Conservation (phyloP, 306 rosid species). For the Sechiopsis laciniata region DNA sequence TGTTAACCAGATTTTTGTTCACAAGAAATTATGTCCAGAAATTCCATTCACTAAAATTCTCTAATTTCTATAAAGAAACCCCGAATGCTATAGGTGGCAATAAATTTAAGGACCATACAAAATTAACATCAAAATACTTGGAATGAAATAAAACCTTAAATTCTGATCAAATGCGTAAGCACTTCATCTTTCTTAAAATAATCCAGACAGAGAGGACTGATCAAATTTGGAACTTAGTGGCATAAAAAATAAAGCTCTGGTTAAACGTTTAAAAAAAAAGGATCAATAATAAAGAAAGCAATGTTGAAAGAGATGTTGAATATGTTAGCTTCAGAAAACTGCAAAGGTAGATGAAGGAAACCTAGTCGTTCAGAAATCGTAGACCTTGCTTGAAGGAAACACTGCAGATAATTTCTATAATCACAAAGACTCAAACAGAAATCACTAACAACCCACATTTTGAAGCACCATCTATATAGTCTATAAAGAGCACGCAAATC, state of each 20-base stretch:
- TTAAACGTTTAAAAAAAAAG: no score
- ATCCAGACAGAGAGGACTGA: not conserved
- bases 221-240: not conserved
- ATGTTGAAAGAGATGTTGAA: not conserved
- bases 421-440: not conserved
- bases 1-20: not conserved
- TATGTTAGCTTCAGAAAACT: not conserved
- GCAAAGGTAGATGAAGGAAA: not conserved
- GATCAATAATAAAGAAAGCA: no score
- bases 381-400: not conserved
- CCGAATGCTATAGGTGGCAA: not conserved
- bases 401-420: constrained; percentile 1
- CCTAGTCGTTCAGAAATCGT: not conserved
- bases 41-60: not conserved
- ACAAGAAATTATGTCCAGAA: not conserved
- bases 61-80: not conserved
- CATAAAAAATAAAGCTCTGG: no score
- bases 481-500: not conserved
- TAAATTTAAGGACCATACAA: not conserved
- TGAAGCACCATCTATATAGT: not conserved
- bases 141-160: not conserved
- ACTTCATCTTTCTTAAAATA: not conserved
- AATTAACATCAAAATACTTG: not conserved
- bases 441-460: not conserved
- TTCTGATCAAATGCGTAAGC: not conserved